Base-by-base conservation (phyloP, 306 rosid genomes). In the Ceratonia siliqua region DNA sequence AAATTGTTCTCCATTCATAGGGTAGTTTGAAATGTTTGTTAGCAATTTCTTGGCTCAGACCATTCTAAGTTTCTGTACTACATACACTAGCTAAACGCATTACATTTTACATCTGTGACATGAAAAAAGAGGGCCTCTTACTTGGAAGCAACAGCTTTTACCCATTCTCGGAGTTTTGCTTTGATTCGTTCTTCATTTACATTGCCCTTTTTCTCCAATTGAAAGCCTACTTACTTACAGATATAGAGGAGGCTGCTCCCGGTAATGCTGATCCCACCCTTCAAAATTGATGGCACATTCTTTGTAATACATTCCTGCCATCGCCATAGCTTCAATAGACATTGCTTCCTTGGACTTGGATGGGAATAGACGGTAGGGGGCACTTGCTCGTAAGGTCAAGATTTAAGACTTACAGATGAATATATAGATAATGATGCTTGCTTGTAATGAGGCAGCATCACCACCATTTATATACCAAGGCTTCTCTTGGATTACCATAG, bases 271-370 rank as follows among this genome's bases (percentile, higher is more conserved):
- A 9, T 74, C 82, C 67, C 32, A 62, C 55, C 73, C 71, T 38
- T 75, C 82, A 5, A 66, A 58, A 17, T 49, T 28, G 71, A 74
- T 78, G 70, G 14, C 57, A 43, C 81, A 80, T 81, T 77, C 72
- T 17, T 45, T 30, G 36, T 59, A 78, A 62, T 81, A 83, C 65
- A 70, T 46, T 43, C 85, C 81, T 11, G 82, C 87, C 85, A 84
- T 84, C 2, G 85, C 85, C 72, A 84, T 55, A 63, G 82, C 85
- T 58, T 85, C 86, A 38, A 72, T 71, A 8, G 82, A 79, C 82
- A 79, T 79, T 39, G 53, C 62, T 69, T 14, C 24, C 21, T 21
- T 21, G 10, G 73, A 54, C 28, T 2, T 13, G 22, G 18, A 11
- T 9, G 13, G 4, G 22, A 13, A 11, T 9, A 7, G 4, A 24